Base-by-base conservation (phyloP, 306 rosid genomes). In the Adenanthera pavonina region DNA sequence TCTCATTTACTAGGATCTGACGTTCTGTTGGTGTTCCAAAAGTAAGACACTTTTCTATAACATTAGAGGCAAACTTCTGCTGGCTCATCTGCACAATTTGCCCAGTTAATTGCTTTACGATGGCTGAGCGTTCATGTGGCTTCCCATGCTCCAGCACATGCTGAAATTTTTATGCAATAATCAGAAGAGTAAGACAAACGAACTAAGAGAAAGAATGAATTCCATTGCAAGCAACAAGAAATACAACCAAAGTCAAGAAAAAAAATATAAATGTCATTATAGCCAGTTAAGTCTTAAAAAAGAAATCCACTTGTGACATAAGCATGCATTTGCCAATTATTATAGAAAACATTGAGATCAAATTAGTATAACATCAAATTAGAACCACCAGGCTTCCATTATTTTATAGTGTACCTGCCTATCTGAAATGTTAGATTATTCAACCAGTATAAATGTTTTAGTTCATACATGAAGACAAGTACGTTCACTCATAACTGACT, bases 21-120 rank as follows among this genome's bases (percentile, higher is more conserved):
- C 99, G 95, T 84, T 95, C 97, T 0, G 85, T 61, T 13, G 95
- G 92, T 52, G 97, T 97, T 0, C 99, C 95, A 85, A 93, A 95
- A 78, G 91, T 81, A 64, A 95, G 86, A 84, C 99, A 95, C 85
- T 92, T 95, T 54, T 95, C 99, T 33, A 95, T 92, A 19, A 95
- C 99, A 83, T 95, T 95, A 17, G 99, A 95, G 47, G 98, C 98
- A 88, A 95, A 95, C 88, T 95, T 95, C 89, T 95, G 99, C 86
- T 91, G 97, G 81, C 99, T 95, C 99, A 95, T 95, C 85, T 88
- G 92, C 64, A 92, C 97, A 83, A 95, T 95, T 85, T 87, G 92
- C 73, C 97, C 99, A 49, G 97, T 94, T 82, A 95, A 88, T 80
- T 95, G 92, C 75, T 90, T 88, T 54, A 95, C 92, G 64, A 95